Base-by-base conservation (phyloP, 768 basidiomycete species). In the Pleurotus ostreatus region DNA sequence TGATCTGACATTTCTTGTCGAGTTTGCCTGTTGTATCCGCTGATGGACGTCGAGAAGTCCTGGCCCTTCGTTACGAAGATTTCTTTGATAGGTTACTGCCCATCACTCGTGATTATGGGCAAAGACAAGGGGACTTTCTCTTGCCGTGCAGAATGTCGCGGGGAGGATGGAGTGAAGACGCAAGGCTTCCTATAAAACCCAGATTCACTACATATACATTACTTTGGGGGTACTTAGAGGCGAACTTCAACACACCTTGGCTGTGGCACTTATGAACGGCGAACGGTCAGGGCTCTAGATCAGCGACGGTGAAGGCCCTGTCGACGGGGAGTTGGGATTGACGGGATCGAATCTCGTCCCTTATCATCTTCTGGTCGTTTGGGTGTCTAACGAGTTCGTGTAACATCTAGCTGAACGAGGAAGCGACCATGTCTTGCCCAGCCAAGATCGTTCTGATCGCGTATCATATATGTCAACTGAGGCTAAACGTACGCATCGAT, bases 341-440 rank as follows among this genome's bases (percentile, higher is more conserved):
- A 37, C 48, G 55, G 70, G 66, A 65, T 65, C 43, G 55, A 13
- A 78, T 63, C 62, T 83, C 83, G 0, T 67, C 64, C 18, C 84
- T 73, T 9, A 84, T 70, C 52, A 69, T 68, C 2, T 65, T 66
- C 62, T 85, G 83, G 4, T 75, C 59, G 2, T 74, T 66, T 0
- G 75, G 78, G 55, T 76, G 63, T 43, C 66, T 71, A 6, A 77
- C 71, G 7, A 85, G 72, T 45, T 76, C 74, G 59, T 78, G 71
- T 6, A 83, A 63, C 1, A 71, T 65, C 78, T 78, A 84, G 41
- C 66, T 64, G 26, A 77, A 23, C 1, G 75, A 65, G 49, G 67
- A 71, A 4, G 78, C 65, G 22, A 72, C 74, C 3, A 76, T 78
- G 56, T 77, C 78, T 58, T 79, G 70, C 3, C 68, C 70, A 5